Evolutionary conservation across 371 early-diverging fungal species (phyloP), one percentile per base, ranked within the genome.

Genomic region (Lichtheimia corymbifera): DNA sequence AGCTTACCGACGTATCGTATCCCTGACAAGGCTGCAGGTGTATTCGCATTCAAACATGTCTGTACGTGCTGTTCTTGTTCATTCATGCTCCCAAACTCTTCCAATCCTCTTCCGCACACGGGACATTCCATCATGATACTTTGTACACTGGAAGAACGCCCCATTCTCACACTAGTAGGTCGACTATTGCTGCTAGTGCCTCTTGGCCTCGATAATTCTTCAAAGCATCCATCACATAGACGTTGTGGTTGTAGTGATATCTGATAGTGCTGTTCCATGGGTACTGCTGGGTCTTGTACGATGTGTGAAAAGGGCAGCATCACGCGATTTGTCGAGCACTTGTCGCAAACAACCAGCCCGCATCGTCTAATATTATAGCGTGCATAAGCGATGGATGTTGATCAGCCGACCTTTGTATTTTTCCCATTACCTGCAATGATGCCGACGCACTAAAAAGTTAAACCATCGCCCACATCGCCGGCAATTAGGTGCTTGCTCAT

Each of bases 331-430:
- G 76, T 77, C 6, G 90, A 88, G 59, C 91, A 93, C 12, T 74
- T 70, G 70, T 90, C 90, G 70, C 94, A 94, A 28, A 90, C 87
- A 56, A 93, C 82, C 11, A 83, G 71, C 15, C 94, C 93, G 78
- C 94, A 94, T 18, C 91, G 88, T 67, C 91, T 62, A 30, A 11
- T 49, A 22, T 1, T 40, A 13, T 41, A n/a, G 50, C 7, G 17
- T 59, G 40, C 18, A 52, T 7, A 35, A 35, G 35, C 11, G 35
- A 35, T 28, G 28, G 7, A 9, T 2, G 4, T 17, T 35, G 24
- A n/a, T 14, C 28, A 35, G 40, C 59, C 20, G 44, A 30, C 24
- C 22, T 18, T 3, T 25, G 44, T 25, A 24, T 22, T 53, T 25
- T 43, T 22, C 27, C 2, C 45, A 15, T 13, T 50, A 62, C 62